These are phyloP conservation scores for Sideroxylon spinosum DNA, from an alignment of 179 eudicot genomes.

Conservation along the genomic window DNA sequence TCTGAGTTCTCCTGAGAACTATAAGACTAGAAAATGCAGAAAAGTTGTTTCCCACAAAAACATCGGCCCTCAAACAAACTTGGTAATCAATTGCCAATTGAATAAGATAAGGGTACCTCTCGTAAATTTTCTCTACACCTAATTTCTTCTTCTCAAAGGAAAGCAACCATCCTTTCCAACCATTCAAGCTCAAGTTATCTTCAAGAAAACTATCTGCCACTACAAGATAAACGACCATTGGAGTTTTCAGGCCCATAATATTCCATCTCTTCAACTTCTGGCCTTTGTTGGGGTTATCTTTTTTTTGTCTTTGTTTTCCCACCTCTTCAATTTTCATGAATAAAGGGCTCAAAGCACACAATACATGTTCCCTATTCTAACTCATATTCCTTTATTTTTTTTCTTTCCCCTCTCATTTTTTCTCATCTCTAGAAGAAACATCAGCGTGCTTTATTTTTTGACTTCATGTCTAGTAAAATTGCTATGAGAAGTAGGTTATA, in stretches of 20 bases:
- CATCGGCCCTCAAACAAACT: constrained; percentile 79
- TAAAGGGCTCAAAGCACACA: too few species aligned
- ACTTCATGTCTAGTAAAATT: too few species aligned
- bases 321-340: too few species aligned
- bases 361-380: too few species aligned
- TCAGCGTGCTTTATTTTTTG: too few species aligned
- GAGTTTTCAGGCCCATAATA: constrained; percentile 44
- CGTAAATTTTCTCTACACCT: constrained; percentile 56
- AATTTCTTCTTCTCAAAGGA: constrained; percentile 81
- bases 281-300: too few species aligned
- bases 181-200: constrained; percentile 54
- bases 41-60: constrained; percentile 86
- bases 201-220: constrained; percentile 84
- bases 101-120: constrained; percentile 68
- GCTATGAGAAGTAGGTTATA: too few species aligned
- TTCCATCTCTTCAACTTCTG: too few species aligned
- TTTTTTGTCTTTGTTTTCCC: too few species aligned
- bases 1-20: constrained; percentile 79
- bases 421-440: too few species aligned
- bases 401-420: too few species aligned
- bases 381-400: too few species aligned
- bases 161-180: constrained; percentile 65
- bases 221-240: constrained; percentile 67
- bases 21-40: constrained; percentile 88
- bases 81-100: constrained; percentile 93